phyloP scores from a whole-genome alignment of 2,329 filamentous ascomycete species.

The Thielaviopsis populi region DNA sequence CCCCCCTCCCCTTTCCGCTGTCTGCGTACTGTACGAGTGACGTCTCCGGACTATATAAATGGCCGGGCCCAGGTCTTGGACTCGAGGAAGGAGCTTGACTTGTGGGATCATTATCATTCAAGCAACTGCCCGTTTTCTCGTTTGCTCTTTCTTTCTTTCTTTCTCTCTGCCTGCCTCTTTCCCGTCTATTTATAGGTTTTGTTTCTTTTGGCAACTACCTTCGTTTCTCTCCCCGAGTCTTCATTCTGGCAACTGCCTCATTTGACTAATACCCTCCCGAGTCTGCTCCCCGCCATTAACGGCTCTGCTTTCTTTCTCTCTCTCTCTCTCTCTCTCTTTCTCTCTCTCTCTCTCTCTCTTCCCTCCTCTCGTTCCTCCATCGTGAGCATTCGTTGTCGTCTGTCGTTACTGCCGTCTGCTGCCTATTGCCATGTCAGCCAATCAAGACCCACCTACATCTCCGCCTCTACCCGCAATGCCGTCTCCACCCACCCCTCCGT shows the following conservation, averaged over 20 bases:
- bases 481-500: neutral
- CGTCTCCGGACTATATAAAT: neutral
- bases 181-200: neutral
- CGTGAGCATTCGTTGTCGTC: neutral
- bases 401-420: neutral
- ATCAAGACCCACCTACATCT: neutral
- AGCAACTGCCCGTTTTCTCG: neutral
- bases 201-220: neutral
- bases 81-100: neutral
- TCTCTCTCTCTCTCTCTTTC: neutral
- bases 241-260: neutral
- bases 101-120: neutral
- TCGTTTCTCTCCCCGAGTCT: neutral
- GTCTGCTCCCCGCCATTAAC: neutral
- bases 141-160: neutral
- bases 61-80: neutral
- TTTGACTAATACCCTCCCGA: neutral
- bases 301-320: neutral
- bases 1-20: too few relatives aligned
- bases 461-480: neutral
- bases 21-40: too few relatives aligned
- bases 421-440: neutral
- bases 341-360: neutral
- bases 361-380: neutral
- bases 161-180: neutral